A percentile compares a stretch with the other conserved stretches of the same genome.
Evolutionary conservation across 2,329 filamentous ascomycete genomes (phyloP).

Genomic region (Pyrenochaeta sp.): DNA sequence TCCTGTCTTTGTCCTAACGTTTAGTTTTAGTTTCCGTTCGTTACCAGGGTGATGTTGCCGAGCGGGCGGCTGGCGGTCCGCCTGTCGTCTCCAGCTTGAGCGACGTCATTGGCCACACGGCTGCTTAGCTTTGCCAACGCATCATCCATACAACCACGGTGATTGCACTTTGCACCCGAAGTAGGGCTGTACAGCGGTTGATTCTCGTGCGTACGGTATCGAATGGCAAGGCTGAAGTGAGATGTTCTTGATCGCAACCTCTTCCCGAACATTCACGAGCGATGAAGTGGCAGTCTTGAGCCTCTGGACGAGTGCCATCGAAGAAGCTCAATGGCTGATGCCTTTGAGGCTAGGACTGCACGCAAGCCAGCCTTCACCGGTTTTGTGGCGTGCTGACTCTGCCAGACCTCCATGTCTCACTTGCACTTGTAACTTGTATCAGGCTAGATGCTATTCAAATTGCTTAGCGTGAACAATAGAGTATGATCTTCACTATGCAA

Average conservation of each 20-base stretch:
- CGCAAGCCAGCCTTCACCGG: constrained; percentile 16
- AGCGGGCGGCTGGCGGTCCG: constrained; percentile 1
- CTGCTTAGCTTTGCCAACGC: constrained; percentile 33
- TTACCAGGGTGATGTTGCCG: constrained; percentile 4
- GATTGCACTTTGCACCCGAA: constrained; percentile 5
- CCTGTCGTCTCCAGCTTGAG: neutral
- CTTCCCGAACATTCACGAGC: constrained; percentile 7
- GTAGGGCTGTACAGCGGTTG: constrained; percentile 21
- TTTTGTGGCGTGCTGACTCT: constrained; percentile 9
- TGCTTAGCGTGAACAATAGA: neutral
- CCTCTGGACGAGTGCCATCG: neutral
- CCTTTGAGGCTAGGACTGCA: neutral
- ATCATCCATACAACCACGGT: constrained; percentile 29
- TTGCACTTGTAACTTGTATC: neutral
- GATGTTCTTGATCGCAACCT: neutral
- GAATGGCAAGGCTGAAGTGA: constrained; percentile 17
- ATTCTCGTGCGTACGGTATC: constrained; percentile 8
- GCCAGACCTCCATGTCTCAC: neutral
- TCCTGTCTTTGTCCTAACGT: constrained; percentile 1
- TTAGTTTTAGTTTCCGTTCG: constrained; percentile 4
- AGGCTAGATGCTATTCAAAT: neutral
- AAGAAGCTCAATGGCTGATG: neutral
- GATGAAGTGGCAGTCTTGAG: constrained; percentile 29
- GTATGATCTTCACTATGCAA: neutral
- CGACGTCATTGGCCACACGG: neutral